Evolutionary conservation across 495 filamentous ascomycete species (phyloP).

Genomic region (Cercophora samala): DNA sequence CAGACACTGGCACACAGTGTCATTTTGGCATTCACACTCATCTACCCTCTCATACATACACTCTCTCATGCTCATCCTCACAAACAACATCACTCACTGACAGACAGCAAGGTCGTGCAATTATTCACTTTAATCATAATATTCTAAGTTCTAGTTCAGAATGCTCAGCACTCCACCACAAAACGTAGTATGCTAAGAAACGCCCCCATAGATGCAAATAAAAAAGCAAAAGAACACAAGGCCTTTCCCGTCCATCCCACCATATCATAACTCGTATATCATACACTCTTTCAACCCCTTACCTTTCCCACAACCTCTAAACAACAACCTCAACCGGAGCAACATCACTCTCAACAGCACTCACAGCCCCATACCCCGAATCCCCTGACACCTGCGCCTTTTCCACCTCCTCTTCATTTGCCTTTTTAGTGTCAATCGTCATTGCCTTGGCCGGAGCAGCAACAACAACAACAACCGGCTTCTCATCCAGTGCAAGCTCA

Average conservation of each 20-base stretch:
- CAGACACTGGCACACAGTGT: neutral
- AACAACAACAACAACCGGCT: conserved; percentile 10
- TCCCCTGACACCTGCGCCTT: conserved; percentile 25
- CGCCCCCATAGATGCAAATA: neutral
- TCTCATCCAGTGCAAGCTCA: conserved; percentile 7
- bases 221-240: neutral
- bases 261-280: neutral
- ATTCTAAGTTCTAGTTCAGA: no score
- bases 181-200: neutral
- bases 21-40: neutral
- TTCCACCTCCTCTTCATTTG: conserved; percentile 24
- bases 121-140: no score
- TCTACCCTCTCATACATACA: no score
- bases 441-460: conserved; percentile 6
- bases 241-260: neutral
- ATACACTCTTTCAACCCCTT: neutral
- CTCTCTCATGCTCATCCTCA: no score
- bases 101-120: no score
- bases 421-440: conserved; percentile 22
- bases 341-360: neutral
- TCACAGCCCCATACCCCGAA: conserved; percentile 35
- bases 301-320: neutral
- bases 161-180: neutral
- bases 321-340: neutral
- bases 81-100: no score